A percentile compares a stretch with the other conserved stretches of the same genome.
Conservation (phyloP, 306 rosid species). For the Ammopiptanthus mongolicus region DNA sequence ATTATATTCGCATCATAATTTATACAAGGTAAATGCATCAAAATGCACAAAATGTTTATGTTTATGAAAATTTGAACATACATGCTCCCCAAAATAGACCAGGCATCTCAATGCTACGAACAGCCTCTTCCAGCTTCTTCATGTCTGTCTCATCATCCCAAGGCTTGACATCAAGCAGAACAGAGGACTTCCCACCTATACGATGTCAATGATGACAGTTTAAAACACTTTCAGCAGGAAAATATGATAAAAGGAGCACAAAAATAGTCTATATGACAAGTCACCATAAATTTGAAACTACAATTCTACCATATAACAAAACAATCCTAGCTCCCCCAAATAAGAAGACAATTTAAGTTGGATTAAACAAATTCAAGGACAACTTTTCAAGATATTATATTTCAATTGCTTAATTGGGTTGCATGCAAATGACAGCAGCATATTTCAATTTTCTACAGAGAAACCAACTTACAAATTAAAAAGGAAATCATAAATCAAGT, state of each 20-base stretch:
- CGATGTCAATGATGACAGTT: not conserved
- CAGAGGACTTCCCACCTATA: slow-evolving; percentile 84
- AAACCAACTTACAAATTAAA: not conserved
- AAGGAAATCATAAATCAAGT: not conserved
- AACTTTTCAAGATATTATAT: too few species aligned
- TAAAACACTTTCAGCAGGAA: not conserved
- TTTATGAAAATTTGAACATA: slow-evolving; percentile 22
- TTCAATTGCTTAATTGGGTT: not conserved
- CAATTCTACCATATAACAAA: not conserved
- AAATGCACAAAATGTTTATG: not conserved
- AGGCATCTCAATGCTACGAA: slow-evolving; percentile 60
- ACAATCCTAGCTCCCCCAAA: not conserved
- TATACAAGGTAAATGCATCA: not conserved
- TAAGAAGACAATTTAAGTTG: not conserved
- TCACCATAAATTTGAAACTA: not conserved
- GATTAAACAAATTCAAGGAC: not conserved
- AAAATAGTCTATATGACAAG: not conserved
- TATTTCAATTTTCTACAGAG: not conserved
- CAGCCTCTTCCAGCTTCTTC: slow-evolving; percentile 92
- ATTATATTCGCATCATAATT: not conserved
- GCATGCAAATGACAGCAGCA: slow-evolving; percentile 1
- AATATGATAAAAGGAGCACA: not conserved
- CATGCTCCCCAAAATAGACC: slow-evolving; percentile 95
- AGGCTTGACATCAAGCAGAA: slow-evolving; percentile 86
- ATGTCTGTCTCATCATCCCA: slow-evolving; percentile 96